These are phyloP conservation scores for Aspergillus brunneoviolaceus DNA, from an alignment of 2,329 filamentous ascomycete species.

Conservation along the genomic window DNA sequence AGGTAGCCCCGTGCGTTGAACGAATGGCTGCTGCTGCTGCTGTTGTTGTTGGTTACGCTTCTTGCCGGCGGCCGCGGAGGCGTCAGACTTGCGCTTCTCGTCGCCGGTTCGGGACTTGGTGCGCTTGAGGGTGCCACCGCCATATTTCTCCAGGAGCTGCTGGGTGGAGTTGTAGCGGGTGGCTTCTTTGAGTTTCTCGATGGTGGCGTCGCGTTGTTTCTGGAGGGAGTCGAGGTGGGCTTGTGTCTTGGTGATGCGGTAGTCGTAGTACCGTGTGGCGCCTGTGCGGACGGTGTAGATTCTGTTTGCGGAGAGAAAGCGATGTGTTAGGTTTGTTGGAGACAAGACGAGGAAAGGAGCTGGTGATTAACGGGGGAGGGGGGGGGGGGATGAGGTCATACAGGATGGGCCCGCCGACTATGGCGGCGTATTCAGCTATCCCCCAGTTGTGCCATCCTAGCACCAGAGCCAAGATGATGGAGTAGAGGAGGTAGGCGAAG, in stretches of 20 bases:
- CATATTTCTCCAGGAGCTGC: slow-evolving; percentile 91
- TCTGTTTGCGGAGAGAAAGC: slow-evolving; percentile 46
- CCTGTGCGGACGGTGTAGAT: slow-evolving; percentile 73
- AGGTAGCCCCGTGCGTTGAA: slow-evolving; percentile 53
- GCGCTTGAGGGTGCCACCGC: slow-evolving; percentile 49
- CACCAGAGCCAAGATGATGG: slow-evolving; percentile 77
- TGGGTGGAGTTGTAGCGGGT: slow-evolving; percentile 96
- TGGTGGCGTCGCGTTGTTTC: slow-evolving; percentile 78
- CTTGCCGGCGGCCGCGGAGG: slow-evolving; percentile 6
- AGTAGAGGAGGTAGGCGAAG: slow-evolving; percentile 86
- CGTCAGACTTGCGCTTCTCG: slow-evolving; percentile 24
- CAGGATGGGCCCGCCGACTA: slow-evolving; percentile 77
- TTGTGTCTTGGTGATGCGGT: slow-evolving; percentile 70
- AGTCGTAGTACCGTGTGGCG: slow-evolving; percentile 73
- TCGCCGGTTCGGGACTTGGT: slow-evolving; percentile 21
- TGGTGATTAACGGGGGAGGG: not conserved
- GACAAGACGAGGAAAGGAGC: not conserved
- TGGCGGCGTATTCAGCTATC: slow-evolving; percentile 71
- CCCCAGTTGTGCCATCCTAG: slow-evolving; percentile 81
- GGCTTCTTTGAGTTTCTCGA: slow-evolving; percentile 89
- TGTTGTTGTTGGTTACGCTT: slow-evolving; percentile 19
- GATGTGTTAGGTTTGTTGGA: not conserved
- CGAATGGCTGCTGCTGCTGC: slow-evolving; percentile 26
- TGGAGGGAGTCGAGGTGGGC: slow-evolving; percentile 71
- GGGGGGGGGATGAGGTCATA: slow-evolving; percentile 44